Base-by-base conservation (phyloP, 2,329 filamentous ascomycete species). In the Arthrobotrys sphaeroides region DNA sequence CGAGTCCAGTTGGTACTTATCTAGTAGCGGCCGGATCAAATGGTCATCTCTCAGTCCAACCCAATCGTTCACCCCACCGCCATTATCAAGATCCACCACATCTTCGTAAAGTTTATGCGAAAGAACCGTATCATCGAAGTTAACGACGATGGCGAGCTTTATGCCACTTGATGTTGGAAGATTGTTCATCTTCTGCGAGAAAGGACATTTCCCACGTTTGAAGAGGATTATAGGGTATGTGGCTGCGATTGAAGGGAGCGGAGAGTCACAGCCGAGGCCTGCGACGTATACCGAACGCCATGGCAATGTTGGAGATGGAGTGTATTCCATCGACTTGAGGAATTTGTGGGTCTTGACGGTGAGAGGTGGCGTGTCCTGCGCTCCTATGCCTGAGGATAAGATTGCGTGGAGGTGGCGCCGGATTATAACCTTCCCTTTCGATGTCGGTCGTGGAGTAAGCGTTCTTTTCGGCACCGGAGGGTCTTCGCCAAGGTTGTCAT, bases 11-110 rank as follows among this genome's bases (percentile, higher is more conserved):
- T 75, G 72, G 40, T 75, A 75, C 53, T 67, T 53, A 65, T 75
- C 72, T 26, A 75, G 26, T 13, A 75, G 31, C 3, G 72, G 72
- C 16, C 72, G 24, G 16, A 75, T 75, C 64, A 75, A 53, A 40
- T 65, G 33, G 33, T 68, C 62, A 51, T 75, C 72, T 22, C 47
- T 62, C 49, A 75, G 47, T 5, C 49, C 72, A 12, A 62, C 38
- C 72, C 72, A 75, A 45, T 75, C 72, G 43, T 75, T 75, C 38
- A 62, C 62, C 2, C 72, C 72, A 13, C 62, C 72, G n/a, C 72
- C 72, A 16, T 47, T 59, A 13, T 69, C 59, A 20, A 68, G 31
- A 42, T 69, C 65, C 3, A 69, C 38, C 2, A 73, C 69, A 4
- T 66, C 69, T 26, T 64, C 62, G 18, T 75, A 75, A 0, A 9